Percentiles rank a stretch among this genome's conserved stretches.
Evolutionary conservation across 2,329 filamentous ascomycete species (phyloP).

Genomic region (Botryotinia narcissicola): DNA sequence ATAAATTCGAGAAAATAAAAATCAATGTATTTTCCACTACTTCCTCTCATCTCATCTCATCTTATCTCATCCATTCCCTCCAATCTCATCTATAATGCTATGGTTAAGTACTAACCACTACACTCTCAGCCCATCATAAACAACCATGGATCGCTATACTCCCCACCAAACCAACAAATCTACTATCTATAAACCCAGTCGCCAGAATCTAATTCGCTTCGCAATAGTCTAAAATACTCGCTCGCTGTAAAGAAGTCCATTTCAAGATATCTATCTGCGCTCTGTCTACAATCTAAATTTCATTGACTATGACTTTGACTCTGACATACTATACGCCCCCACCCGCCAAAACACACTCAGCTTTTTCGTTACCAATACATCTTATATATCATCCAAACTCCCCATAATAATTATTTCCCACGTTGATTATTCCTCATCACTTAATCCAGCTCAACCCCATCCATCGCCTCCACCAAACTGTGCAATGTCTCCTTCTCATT

Average conservation of each 20-base stretch:
- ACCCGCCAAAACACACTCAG: no score
- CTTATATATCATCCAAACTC: neutral
- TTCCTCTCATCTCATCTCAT: no score
- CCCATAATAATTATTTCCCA: neutral
- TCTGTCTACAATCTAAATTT: neutral
- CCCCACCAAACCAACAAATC: no score
- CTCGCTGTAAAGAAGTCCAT: neutral
- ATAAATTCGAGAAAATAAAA: neutral
- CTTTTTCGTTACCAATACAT: neutral
- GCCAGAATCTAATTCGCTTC: no score
- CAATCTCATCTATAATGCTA: neutral
- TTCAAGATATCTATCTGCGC: neutral
- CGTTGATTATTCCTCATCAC: neutral
- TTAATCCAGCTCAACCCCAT: slow-evolving; percentile 39
- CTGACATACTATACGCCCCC: no score
- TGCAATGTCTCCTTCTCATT: slow-evolving; percentile 6
- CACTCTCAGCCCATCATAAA: neutral
- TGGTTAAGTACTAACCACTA: neutral
- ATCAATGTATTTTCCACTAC: neutral
- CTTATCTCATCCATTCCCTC: no score
- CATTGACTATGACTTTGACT: neutral
- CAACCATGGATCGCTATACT: neutral
- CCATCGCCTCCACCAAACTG: slow-evolving; percentile 34
- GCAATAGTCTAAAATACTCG: neutral
- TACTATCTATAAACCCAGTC: neutral